Evolutionary conservation across 2,329 filamentous ascomycete genomes (phyloP).

Genomic region (Truncatella angustata): DNA sequence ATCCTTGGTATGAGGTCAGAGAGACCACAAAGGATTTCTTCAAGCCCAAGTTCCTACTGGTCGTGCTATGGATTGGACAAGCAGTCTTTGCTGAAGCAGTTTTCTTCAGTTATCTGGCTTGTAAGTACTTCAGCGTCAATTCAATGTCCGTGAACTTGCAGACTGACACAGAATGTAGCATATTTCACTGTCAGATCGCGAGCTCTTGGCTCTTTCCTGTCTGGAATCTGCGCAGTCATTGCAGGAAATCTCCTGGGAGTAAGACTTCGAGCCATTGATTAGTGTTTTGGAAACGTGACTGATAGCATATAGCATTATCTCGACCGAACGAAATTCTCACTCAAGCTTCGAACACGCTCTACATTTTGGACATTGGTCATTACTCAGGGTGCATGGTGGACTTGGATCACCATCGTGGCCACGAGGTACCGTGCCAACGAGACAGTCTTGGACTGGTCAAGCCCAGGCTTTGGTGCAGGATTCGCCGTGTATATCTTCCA

Average conservation of each 20-base stretch:
- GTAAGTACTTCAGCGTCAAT: slow-evolving; percentile 23
- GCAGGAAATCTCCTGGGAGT: slow-evolving; percentile 65
- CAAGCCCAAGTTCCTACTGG: slow-evolving; percentile 59
- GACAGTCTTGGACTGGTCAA: slow-evolving; percentile 66
- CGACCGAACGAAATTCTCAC: slow-evolving; percentile 53
- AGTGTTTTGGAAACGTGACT: not conserved
- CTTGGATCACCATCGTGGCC: slow-evolving; percentile 66
- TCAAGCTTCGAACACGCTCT: slow-evolving; percentile 52
- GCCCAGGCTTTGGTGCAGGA: slow-evolving; percentile 60
- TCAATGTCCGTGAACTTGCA: not conserved
- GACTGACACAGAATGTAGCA: slow-evolving; percentile 29
- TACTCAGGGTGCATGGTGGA: slow-evolving; percentile 69
- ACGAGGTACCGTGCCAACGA: slow-evolving; percentile 55
- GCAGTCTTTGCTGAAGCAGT: slow-evolving; percentile 71
- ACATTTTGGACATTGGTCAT: slow-evolving; percentile 54
- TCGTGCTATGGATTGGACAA: slow-evolving; percentile 67
- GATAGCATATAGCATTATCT: slow-evolving; percentile 48
- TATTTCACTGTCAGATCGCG: slow-evolving; percentile 71
- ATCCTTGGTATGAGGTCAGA: slow-evolving; percentile 58
- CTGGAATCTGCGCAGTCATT: slow-evolving; percentile 64
- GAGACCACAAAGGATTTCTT: slow-evolving; percentile 58
- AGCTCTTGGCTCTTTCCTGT: slow-evolving; percentile 69
- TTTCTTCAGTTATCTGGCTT: slow-evolving; percentile 65
- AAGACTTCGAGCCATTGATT: slow-evolving; percentile 20
- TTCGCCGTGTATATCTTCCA: slow-evolving; percentile 69